phyloP scores from a whole-genome alignment of 495 filamentous ascomycete species.

The Trypethelium eluteriae region DNA sequence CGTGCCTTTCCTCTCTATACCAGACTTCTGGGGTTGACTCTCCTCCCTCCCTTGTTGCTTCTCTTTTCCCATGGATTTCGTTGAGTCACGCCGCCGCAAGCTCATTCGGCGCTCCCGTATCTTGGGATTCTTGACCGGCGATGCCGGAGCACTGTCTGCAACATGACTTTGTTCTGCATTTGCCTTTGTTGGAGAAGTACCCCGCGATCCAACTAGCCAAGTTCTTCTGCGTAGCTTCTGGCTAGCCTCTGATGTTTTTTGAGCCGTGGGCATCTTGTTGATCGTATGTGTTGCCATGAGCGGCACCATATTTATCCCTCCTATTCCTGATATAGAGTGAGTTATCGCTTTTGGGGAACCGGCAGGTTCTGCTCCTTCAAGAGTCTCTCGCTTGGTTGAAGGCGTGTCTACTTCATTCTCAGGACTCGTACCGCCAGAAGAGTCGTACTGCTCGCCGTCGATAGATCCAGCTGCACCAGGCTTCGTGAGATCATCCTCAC shows the following conservation, averaged over 20 bases:
- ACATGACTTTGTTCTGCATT: conserved; percentile 2
- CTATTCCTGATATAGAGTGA: neutral
- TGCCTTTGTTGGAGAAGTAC: conserved; percentile 5
- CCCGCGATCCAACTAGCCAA: conserved; percentile 1
- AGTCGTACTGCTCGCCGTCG: conserved; percentile 19
- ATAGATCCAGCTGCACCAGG: conserved; percentile 2
- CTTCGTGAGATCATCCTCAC: conserved; percentile 17
- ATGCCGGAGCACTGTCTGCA: neutral
- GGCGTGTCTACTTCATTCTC: conserved; percentile 13
- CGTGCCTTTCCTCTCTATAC: conserved; percentile 2
- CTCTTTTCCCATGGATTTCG: neutral
- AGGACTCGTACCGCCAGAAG: conserved; percentile 24
- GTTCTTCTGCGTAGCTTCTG: conserved; percentile 7
- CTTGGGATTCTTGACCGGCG: neutral
- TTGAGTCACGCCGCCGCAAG: neutral
- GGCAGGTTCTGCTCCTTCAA: neutral
- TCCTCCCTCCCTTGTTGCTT: neutral
- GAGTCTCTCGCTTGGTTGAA: neutral
- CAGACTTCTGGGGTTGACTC: neutral
- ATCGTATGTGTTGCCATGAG: neutral
- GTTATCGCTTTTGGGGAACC: neutral
- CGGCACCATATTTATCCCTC: no score
- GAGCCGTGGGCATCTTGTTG: neutral
- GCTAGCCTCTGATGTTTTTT: neutral
- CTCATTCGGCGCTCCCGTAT: neutral